Conservation (phyloP, 768 basidiomycete species). For the Podaxis sp. region DNA sequence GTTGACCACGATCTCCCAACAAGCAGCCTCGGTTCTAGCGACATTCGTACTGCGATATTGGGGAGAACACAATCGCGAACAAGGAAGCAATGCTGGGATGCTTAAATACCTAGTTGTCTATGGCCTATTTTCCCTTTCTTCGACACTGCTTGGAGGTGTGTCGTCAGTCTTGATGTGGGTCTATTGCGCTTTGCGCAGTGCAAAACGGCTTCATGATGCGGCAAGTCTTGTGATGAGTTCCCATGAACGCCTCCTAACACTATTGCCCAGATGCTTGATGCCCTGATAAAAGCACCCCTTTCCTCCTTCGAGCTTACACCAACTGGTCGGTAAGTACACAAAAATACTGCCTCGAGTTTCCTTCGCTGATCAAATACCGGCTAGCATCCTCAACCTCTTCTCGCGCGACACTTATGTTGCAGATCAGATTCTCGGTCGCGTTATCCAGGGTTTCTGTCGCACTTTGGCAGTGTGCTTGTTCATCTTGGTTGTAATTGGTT, state of each 20-base stretch:
- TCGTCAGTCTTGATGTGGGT: conserved; percentile 74
- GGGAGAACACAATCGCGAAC: conserved; percentile 74
- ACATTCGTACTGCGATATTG: conserved; percentile 75
- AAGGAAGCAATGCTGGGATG: conserved; percentile 59
- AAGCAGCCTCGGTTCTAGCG: conserved; percentile 57
- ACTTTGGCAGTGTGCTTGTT: conserved; percentile 59
- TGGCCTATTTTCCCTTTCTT: conserved; percentile 63
- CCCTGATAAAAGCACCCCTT: conserved; percentile 81
- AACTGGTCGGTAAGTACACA: conserved; percentile 60
- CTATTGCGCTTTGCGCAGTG: conserved; percentile 71
- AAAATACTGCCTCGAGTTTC: not conserved
- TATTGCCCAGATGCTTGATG: conserved; percentile 62
- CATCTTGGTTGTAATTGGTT: conserved; percentile 71
- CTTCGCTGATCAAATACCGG: conserved; percentile 2
- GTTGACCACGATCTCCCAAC: conserved; percentile 51
- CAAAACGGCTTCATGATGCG: conserved; percentile 73
- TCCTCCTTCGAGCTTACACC: conserved; percentile 92
- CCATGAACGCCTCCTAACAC: conserved; percentile 3
- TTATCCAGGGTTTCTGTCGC: conserved; percentile 70
- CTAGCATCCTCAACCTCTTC: conserved; percentile 85
- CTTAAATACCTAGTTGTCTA: conserved; percentile 61
- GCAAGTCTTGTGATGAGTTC: conserved; percentile 37
- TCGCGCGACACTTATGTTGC: conserved; percentile 86
- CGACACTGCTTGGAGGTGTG: conserved; percentile 52
- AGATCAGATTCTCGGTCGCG: conserved; percentile 79